These are phyloP conservation scores for Myochromella boudieri DNA, from an alignment of 768 basidiomycete species.

Conservation along the genomic window DNA sequence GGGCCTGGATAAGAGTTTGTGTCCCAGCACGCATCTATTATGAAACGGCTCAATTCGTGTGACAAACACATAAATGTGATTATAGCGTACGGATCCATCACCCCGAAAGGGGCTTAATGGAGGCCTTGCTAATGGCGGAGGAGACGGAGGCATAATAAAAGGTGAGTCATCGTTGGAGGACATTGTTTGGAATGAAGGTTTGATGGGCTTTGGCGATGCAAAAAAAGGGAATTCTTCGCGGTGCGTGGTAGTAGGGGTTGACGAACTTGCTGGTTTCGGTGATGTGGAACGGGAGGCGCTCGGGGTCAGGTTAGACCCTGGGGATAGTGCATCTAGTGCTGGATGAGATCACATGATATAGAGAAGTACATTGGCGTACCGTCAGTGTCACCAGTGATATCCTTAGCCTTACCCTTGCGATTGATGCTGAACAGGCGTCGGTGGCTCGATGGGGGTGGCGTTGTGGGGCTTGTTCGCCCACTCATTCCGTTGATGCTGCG, in stretches of 20 bases:
- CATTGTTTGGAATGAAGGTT: conserved; percentile 2
- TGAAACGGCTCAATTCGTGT: background rate
- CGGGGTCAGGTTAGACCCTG: conserved; percentile 28
- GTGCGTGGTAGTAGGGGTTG: conserved; percentile 15
- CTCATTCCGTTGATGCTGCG: conserved; percentile 50
- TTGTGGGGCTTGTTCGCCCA: conserved; percentile 25
- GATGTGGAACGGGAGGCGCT: conserved; percentile 33
- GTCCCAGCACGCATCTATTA: conserved; percentile 82
- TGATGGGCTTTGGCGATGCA: conserved; percentile 19
- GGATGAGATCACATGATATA: conserved; percentile 1
- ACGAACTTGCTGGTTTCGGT: conserved; percentile 14
- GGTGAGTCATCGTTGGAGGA: conserved; percentile 38
- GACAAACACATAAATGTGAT: conserved; percentile 5
- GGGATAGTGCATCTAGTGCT: conserved; percentile 22
- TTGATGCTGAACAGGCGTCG: conserved; percentile 58
- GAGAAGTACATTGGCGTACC: conserved; percentile 18
- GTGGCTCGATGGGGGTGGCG: conserved; percentile 35
- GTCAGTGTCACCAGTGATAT: conserved; percentile 34
- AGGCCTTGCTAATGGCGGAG: conserved; percentile 53
- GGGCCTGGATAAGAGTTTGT: conserved; percentile 85
- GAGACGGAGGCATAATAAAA: conserved; percentile 76
- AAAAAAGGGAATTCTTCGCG: conserved; percentile 49
- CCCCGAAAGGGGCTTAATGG: conserved; percentile 57
- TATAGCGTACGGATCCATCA: conserved; percentile 62
- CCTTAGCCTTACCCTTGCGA: conserved; percentile 50